Conservation (phyloP, 805 yeast genomes). For the Kluyveromyces siamensis region DNA sequence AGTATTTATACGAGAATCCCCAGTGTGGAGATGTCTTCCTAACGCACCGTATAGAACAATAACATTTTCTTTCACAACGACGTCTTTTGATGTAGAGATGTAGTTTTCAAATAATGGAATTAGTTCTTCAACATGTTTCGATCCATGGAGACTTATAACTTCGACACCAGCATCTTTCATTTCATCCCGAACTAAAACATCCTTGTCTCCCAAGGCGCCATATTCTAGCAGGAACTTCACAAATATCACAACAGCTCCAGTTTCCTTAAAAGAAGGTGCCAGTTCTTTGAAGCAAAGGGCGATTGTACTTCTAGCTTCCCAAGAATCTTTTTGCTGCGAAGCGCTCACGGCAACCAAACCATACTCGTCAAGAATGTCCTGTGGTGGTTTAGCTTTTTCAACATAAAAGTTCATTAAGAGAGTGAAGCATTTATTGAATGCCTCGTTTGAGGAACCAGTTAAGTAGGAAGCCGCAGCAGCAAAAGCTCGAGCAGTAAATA, state of each 20-base stretch:
- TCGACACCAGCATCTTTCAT: slow-evolving; percentile 84
- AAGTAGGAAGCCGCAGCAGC: slow-evolving; percentile 43
- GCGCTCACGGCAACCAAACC: slow-evolving; percentile 66
- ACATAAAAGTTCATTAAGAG: slow-evolving; percentile 48
- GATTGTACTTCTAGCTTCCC: slow-evolving; percentile 80
- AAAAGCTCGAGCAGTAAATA: slow-evolving; percentile 59
- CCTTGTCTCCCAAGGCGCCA: slow-evolving; percentile 67
- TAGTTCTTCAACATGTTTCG: slow-evolving; percentile 55
- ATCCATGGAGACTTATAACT: slow-evolving; percentile 60
- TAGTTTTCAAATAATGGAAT: slow-evolving; percentile 75
- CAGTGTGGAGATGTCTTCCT: slow-evolving; percentile 67
- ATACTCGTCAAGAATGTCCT: slow-evolving; percentile 67
- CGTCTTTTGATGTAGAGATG: slow-evolving; percentile 29
- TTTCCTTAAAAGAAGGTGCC: slow-evolving; percentile 36
- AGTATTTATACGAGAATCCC: slow-evolving; percentile 55
- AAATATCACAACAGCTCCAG: slow-evolving; percentile 37
- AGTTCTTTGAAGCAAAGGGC: slow-evolving; percentile 58
- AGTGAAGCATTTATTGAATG: slow-evolving; percentile 31
- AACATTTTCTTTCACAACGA: slow-evolving; percentile 63
- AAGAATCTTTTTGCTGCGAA: slow-evolving; percentile 56
- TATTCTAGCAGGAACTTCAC: slow-evolving; percentile 54
- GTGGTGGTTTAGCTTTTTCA: slow-evolving; percentile 59
- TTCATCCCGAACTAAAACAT: slow-evolving; percentile 65
- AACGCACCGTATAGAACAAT: slow-evolving; percentile 85
- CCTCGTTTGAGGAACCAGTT: slow-evolving; percentile 16